Conservation (phyloP, 345 rosid species). For the Eucalyptus microcorys region DNA sequence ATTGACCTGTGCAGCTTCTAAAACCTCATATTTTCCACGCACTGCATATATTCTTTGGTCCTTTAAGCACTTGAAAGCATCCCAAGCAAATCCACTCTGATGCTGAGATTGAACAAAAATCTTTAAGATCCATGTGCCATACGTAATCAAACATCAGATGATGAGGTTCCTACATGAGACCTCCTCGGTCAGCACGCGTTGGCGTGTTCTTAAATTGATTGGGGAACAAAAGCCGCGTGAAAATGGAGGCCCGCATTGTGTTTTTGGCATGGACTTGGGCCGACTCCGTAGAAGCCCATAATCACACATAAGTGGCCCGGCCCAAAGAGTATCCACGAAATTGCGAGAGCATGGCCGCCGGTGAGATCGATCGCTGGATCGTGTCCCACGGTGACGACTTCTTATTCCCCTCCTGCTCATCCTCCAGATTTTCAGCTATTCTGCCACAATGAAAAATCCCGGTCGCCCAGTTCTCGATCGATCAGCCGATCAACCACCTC, state of each 20-base stretch:
- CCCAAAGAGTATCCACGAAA: not conserved
- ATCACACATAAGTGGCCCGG: not conserved
- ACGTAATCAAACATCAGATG: not conserved
- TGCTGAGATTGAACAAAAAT: not conserved
- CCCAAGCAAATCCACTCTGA: not conserved
- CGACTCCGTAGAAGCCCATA: not conserved
- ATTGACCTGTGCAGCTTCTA: too few relatives aligned
- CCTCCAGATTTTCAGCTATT: not conserved
- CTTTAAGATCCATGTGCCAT: not conserved
- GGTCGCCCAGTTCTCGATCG: not conserved
- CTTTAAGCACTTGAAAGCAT: not conserved
- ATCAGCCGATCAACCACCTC: not conserved
- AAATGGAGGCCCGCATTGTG: not conserved
- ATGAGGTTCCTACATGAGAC: not conserved
- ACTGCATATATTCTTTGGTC: not conserved
- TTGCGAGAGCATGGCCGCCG: rapidly evolving
- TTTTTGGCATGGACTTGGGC: not conserved
- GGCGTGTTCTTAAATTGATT: not conserved
- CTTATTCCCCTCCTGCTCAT: not conserved
- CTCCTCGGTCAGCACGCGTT: not conserved
- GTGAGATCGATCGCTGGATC: not conserved
- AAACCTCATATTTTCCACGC: too few relatives aligned
- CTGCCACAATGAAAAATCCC: not conserved
- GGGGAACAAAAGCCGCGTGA: not conserved
- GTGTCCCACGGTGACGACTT: not conserved